These are phyloP conservation scores for Mayamaea pseudoterrestris DNA, from an alignment of 108 stramenopile genomes.

Conservation along the genomic window DNA sequence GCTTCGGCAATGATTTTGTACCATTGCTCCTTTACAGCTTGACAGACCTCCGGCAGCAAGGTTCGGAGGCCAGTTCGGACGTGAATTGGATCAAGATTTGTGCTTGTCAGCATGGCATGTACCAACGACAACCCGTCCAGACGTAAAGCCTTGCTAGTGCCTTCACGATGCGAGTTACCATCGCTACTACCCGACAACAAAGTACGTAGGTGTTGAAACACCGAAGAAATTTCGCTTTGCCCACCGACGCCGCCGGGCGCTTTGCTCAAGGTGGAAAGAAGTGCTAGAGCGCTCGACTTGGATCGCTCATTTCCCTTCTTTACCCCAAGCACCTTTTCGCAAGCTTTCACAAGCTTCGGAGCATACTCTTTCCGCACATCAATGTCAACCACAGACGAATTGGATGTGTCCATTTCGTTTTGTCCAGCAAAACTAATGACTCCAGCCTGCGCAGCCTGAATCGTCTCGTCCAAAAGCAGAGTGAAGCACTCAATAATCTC, in stretches of 20 bases:
- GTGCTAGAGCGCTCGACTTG: conserved; percentile 57
- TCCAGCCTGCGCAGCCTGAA: conserved; percentile 24
- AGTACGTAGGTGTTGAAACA: conserved; percentile 54
- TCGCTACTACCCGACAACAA: conserved; percentile 29
- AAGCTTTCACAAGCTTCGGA: conserved; percentile 55
- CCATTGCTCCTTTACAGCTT: conserved; percentile 85
- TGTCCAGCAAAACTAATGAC: conserved; percentile 9
- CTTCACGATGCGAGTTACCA: conserved; percentile 20
- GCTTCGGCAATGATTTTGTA: conserved; percentile 95
- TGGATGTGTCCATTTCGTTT: conserved; percentile 26
- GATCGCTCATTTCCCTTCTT: conserved; percentile 72
- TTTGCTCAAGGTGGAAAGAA: conserved; percentile 58
- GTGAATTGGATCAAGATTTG: conserved; percentile 44
- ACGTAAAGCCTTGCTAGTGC: conserved; percentile 75
- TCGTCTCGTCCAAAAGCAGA: conserved; percentile 58
- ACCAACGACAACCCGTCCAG: conserved; percentile 85
- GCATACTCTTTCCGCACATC: conserved; percentile 57
- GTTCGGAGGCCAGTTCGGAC: conserved; percentile 32
- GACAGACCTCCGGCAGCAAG: conserved; percentile 59
- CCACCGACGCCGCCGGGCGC: conserved; percentile 76
- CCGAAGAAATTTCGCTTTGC: conserved; percentile 36
- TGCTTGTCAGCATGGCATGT: conserved; percentile 45
- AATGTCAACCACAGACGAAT: conserved; percentile 15
- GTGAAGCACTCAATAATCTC: conserved; percentile 86
- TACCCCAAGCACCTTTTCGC: conserved; percentile 63